These are phyloP conservation scores for Kazachstania sp. DNA, from an alignment of 1,139 yeast genomes.

Conservation along the genomic window DNA sequence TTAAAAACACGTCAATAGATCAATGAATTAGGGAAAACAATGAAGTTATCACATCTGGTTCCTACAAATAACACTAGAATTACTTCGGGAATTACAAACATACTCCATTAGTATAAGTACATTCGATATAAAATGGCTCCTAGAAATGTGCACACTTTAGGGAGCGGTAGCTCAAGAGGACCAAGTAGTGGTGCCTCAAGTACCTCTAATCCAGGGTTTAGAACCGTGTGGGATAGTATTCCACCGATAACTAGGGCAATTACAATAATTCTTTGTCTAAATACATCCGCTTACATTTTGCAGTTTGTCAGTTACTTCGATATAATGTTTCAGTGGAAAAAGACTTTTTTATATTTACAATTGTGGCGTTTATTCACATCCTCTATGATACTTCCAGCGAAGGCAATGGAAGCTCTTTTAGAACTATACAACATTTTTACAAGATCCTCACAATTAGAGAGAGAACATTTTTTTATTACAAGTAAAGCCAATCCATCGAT, in stretches of 20 bases:
- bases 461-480: slow-evolving; percentile 15
- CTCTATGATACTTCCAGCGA: slow-evolving; percentile 19
- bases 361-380: slow-evolving; percentile 26
- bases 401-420: slow-evolving; percentile 22
- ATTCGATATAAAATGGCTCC: slow-evolving; percentile 2
- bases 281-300: slow-evolving; percentile 2
- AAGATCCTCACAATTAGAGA: slow-evolving; percentile 23
- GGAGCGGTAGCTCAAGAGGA: neutral
- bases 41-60: too few relatives aligned
- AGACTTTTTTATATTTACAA: slow-evolving; percentile 13
- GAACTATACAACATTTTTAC: slow-evolving; percentile 24
- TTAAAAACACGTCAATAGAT: too few relatives aligned
- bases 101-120: neutral
- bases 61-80: too few relatives aligned
- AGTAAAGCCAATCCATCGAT: slow-evolving; percentile 13
- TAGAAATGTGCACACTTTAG: slow-evolving; percentile 9
- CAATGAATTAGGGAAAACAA: too few relatives aligned
- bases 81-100: too few relatives aligned
- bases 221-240: slow-evolving; percentile 10
- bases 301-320: slow-evolving; percentile 7
- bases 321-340: slow-evolving; percentile 13
- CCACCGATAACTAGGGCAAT: slow-evolving; percentile 20
- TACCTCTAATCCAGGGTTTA: neutral
- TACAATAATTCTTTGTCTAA: slow-evolving; percentile 4
- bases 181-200: neutral